A percentile compares a stretch with the other conserved stretches of the same genome.
phyloP scores from a whole-genome alignment of 2,329 filamentous ascomycete genomes.

The Ascochyta rabiei region DNA sequence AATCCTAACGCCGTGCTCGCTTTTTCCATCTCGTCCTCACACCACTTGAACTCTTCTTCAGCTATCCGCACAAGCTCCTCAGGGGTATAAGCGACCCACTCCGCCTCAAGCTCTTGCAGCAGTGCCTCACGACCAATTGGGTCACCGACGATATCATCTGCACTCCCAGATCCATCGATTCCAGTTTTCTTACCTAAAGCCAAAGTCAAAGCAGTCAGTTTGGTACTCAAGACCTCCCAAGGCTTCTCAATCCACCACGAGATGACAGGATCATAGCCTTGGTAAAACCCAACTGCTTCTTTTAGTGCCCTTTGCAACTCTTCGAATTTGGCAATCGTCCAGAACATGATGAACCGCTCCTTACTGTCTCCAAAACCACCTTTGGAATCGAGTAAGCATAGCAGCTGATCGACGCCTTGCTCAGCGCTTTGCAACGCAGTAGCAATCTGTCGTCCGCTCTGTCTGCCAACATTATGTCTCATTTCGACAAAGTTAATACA shows the following conservation, averaged over 20 bases:
- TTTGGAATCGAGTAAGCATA: not conserved
- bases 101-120: slow-evolving; percentile 59
- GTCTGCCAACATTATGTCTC: slow-evolving; percentile 6
- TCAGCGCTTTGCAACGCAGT: slow-evolving; percentile 1
- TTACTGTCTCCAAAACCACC: not conserved
- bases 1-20: slow-evolving; percentile 58
- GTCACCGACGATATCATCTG: slow-evolving; percentile 62
- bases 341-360: slow-evolving; percentile 48
- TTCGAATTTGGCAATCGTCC: slow-evolving; percentile 53
- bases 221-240: slow-evolving; percentile 49
- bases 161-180: slow-evolving; percentile 52
- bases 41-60: slow-evolving; percentile 61
- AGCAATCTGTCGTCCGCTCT: slow-evolving; percentile 3
- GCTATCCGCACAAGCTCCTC: slow-evolving; percentile 62
- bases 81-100: slow-evolving; percentile 65
- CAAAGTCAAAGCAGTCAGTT: slow-evolving; percentile 46
- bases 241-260: slow-evolving; percentile 62
- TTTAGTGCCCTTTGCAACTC: slow-evolving; percentile 51
- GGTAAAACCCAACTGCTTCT: slow-evolving; percentile 60
- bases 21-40: slow-evolving; percentile 60
- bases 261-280: slow-evolving; percentile 62
- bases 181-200: slow-evolving; percentile 53
- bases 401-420: not conserved
- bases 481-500: slow-evolving; percentile 1
- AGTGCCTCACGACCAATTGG: slow-evolving; percentile 61